Evolutionary conservation across 768 basidiomycete genomes (phyloP), one percentile per base, ranked within the genome.

Genomic region (Trametes gibbosa): DNA sequence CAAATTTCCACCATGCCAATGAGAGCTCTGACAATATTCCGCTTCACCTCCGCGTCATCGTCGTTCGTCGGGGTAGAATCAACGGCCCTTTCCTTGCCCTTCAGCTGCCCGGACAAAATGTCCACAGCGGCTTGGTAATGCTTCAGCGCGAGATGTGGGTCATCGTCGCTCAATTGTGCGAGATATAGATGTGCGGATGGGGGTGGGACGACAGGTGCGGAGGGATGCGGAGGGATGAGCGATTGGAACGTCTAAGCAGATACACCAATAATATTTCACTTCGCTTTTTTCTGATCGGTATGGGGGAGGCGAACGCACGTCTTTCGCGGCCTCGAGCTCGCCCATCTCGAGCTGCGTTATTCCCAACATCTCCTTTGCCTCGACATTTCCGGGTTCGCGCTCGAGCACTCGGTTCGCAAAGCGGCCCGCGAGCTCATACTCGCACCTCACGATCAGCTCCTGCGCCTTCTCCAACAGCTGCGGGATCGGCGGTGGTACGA

Each of bases 1-100:
- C 94, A 97, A 16, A 95, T 90, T 70, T 96, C 95, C 24, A 95
- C 88, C 81, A 95, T 94, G 8, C 89, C 89, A 29, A 94, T 80
- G 21, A 95, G 79, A 8, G 91, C 92, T 40, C 88, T 79, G 12
- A 94, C 86, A 56, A 88, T 85, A 67, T 84, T 90, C 32, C 73
- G 80, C 67, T 78, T 85, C 48, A 85, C 70, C 64, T 90, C 87
- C 2, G 76, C 69, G 57, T 89, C 85, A 62, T 83, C 83, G 48
- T 59, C 68, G 53, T 67, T 71, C 5, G 68, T 68, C 50, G 72
- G 77, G 58, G 69, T 74, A 7, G 65, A 42, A 17, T 65, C 73
- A 16, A 74, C 72, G 4, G 81, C 84, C 27, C 80, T 79, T 41
- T 83, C 84, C 69, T 90, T 92, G 48, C 89, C 90, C 73, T 92